Evolutionary conservation across 768 basidiomycete genomes (phyloP).

Genomic region (Lactifluus rugatus): DNA sequence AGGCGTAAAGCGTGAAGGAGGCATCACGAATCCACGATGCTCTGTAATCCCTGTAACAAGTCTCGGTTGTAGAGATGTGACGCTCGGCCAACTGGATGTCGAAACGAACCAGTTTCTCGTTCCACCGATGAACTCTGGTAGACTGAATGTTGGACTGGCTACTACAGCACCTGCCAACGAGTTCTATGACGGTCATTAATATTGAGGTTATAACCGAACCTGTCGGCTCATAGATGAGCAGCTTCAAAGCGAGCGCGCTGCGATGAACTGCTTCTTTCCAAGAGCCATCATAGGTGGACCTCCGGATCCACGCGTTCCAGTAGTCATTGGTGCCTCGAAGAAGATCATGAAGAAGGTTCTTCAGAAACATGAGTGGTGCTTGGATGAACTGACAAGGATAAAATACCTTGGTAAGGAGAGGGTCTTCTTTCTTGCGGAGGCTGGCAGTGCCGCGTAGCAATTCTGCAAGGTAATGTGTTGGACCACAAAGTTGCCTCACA

Average conservation of each 20-base stretch:
- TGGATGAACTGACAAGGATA: neutral
- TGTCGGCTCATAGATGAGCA: constrained; percentile 88
- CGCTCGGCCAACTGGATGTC: neutral
- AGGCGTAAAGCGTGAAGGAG: constrained; percentile 90
- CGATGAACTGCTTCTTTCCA: constrained; percentile 96
- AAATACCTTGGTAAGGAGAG: constrained; percentile 53
- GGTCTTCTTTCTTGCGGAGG: constrained; percentile 53
- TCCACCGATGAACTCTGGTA: constrained; percentile 89
- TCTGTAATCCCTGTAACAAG: constrained; percentile 28
- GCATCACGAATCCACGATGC: constrained; percentile 93
- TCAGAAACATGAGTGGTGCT: neutral
- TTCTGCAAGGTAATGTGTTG: constrained; percentile 22
- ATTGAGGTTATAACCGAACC: constrained; percentile 30
- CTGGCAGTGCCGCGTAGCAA: constrained; percentile 38
- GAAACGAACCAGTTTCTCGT: constrained; percentile 68
- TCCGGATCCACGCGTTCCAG: constrained; percentile 86
- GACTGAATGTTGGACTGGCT: constrained; percentile 89
- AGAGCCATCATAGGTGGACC: constrained; percentile 80
- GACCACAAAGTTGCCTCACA: neutral
- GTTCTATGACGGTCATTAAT: neutral
- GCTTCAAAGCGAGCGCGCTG: constrained; percentile 87
- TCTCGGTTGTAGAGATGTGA: neutral
- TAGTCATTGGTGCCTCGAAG: constrained; percentile 65
- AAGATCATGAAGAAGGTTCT: constrained; percentile 50
- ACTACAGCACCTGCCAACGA: constrained; percentile 65